Base-by-base conservation (phyloP, 1,139 yeast species). In the Yamadazyma sp. region DNA sequence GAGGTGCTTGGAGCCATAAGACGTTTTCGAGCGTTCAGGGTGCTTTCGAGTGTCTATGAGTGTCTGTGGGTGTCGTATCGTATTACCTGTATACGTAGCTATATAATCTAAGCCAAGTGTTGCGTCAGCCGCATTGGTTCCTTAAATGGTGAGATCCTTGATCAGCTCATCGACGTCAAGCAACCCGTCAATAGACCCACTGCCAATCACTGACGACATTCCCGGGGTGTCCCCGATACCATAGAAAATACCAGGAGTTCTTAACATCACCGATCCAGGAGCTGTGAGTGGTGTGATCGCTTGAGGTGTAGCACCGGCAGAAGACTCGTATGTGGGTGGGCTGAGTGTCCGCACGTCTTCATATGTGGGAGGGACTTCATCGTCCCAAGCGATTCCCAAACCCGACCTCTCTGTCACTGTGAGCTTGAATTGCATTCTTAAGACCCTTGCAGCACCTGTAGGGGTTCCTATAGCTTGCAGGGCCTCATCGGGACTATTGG, bases 321-420 rank as follows among this genome's bases (percentile, higher is more conserved):
- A 54, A 0, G 62, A 56, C 39, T 60, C 68, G 58, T 87, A 87
- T 6, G 81, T 81, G 2, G 98, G 98, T 0, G 98, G 98, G 33
- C 94, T 80, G 34, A 87, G 69, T 0, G 94, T 79, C 24, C 81
- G 70, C 15, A 91, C 91, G 53, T 88, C 92, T 38, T 80, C 88
- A 55, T 94, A 92, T 17, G 88, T 87, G 1, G 99, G 99, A 1
- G 99, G 99, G 15, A 92, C 98, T 61, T 92, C 98, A 57, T 91
- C 98, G 62, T 92, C 98, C 98, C 98, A 92, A 0, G 98, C 87
- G 26, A 92, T 87, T 4, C 99, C 98, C 35, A 92, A 71, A 0
- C 99, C 99, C 0, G 96, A 84, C 42, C 98, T 72, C 58, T 91
- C 98, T 1, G 96, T 87, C 20, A 92, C 62, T 9, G 73, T 72